Conservation (phyloP, 1,284 basidiomycete species). For the Sporisorium sorghi region DNA sequence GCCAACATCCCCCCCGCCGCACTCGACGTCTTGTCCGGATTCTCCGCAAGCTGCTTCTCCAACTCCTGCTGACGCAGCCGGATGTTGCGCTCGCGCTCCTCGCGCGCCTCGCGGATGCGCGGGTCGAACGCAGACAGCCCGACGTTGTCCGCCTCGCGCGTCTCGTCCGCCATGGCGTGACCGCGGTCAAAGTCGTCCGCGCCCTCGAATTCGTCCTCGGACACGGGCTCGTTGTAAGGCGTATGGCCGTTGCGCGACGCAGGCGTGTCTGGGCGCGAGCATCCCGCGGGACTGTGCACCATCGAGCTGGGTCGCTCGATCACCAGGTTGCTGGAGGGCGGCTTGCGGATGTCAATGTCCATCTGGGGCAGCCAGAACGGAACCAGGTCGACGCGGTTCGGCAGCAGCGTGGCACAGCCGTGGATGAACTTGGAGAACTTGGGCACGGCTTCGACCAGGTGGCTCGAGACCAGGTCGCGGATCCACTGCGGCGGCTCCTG, state of each 20-base stretch:
- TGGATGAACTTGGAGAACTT: constrained; percentile 92
- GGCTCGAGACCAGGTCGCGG: constrained; percentile 89
- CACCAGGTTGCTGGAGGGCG: constrained; percentile 55
- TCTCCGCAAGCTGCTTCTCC: constrained; percentile 56
- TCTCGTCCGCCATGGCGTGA: constrained; percentile 55
- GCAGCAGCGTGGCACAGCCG: constrained; percentile 91
- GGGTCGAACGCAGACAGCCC: constrained; percentile 65
- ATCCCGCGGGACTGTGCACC: constrained; percentile 38
- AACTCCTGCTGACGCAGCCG: constrained; percentile 61
- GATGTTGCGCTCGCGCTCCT: constrained; percentile 67
- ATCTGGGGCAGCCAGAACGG: constrained; percentile 97
- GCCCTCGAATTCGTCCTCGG: constrained; percentile 68
- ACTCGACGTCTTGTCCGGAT: constrained; percentile 49
- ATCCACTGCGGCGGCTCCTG: constrained; percentile 98
- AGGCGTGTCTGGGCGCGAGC: constrained; percentile 59
- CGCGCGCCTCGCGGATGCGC: constrained; percentile 61
- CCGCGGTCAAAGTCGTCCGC: constrained; percentile 57
- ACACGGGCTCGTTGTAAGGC: constrained; percentile 66
- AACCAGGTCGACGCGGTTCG: constrained; percentile 94
- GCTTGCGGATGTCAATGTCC: constrained; percentile 74
- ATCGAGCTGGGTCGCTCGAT: constrained; percentile 62
- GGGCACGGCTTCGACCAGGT: constrained; percentile 75
- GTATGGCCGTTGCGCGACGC: constrained; percentile 31
- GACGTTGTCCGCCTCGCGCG: constrained; percentile 62
- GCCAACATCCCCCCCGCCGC: constrained; percentile 47